phyloP scores from a whole-genome alignment of 1,284 basidiomycete genomes.

The Afroboletus lepidellus region DNA sequence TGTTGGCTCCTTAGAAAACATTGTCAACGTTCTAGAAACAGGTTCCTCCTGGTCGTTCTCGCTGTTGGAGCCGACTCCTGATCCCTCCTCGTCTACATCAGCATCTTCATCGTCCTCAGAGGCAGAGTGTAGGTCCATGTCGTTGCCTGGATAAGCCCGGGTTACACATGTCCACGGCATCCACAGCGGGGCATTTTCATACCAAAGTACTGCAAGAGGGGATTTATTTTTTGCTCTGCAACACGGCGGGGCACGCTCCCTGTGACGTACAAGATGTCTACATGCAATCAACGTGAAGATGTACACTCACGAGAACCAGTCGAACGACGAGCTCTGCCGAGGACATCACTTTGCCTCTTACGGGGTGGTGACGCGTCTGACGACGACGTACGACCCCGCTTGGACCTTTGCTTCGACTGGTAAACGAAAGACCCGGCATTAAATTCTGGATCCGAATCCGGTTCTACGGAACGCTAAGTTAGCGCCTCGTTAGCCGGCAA shows the following conservation, averaged over 20 bases:
- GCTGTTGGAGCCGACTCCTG: conserved; percentile 20
- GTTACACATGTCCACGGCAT: not conserved
- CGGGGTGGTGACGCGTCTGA: conserved; percentile 15
- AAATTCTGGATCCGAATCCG: conserved; percentile 60
- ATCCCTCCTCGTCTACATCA: conserved; percentile 34
- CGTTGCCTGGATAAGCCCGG: conserved; percentile 25
- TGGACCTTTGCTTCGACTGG: conserved; percentile 36
- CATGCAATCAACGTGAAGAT: not conserved
- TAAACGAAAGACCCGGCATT: conserved; percentile 43
- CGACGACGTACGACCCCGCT: conserved; percentile 15
- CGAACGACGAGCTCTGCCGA: conserved; percentile 4
- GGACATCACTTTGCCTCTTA: conserved; percentile 13
- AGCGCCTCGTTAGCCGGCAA: not conserved
- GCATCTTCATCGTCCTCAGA: conserved; percentile 44
- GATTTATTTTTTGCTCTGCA: conserved; percentile 22
- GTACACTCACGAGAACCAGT: conserved; percentile 14
- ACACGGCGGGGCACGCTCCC: conserved; percentile 1
- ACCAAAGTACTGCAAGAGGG: conserved; percentile 33
- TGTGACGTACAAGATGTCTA: not conserved
- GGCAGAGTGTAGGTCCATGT: conserved; percentile 45
- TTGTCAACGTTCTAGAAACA: conserved; percentile 29
- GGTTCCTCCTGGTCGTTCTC: conserved; percentile 23
- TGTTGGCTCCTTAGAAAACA: conserved; percentile 10
- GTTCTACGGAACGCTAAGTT: conserved; percentile 18
- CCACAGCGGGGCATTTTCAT: not conserved